Evolutionary conservation across 768 basidiomycete genomes (phyloP).

Genomic region (Amanita rimosa): DNA sequence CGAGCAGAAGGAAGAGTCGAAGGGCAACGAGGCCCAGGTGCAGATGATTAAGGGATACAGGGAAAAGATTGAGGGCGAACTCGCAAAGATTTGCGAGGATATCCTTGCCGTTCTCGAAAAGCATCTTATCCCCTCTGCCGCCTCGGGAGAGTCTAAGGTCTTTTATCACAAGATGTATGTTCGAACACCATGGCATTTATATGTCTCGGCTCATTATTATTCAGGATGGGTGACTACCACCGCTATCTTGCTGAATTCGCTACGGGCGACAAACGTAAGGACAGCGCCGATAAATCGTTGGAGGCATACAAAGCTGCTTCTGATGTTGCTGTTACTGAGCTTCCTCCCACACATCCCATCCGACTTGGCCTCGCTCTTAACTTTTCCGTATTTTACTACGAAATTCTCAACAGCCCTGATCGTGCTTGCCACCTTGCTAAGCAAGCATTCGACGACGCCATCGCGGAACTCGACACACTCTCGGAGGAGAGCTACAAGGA

Average conservation of each 20-base stretch:
- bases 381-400: slow-evolving; percentile 99
- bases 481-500: slow-evolving; percentile 99
- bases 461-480: slow-evolving; percentile 97
- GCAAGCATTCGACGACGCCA: slow-evolving; percentile 98
- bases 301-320: slow-evolving; percentile 98
- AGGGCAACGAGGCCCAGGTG: slow-evolving; percentile 94
- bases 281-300: slow-evolving; percentile 93
- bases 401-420: slow-evolving; percentile 97
- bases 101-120: slow-evolving; percentile 96
- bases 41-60: slow-evolving; percentile 97
- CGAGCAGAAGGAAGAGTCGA: slow-evolving; percentile 98
- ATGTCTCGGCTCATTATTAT: slow-evolving; percentile 12
- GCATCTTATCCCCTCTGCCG: slow-evolving; percentile 95
- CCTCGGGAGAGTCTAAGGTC: slow-evolving; percentile 94
- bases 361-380: slow-evolving; percentile 97
- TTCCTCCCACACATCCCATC: slow-evolving; percentile 94
- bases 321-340: slow-evolving; percentile 91
- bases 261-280: slow-evolving; percentile 94
- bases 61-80: slow-evolving; percentile 95
- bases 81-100: slow-evolving; percentile 97
- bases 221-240: slow-evolving; percentile 98
- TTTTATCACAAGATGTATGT: slow-evolving; percentile 99
- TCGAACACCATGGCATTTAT: neutral
- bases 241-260: slow-evolving; percentile 98
- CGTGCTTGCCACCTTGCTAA: slow-evolving; percentile 98